Evolutionary conservation across 1,284 basidiomycete genomes (phyloP), one percentile per base, ranked within the genome.

Genomic region (Naganishia sp.): DNA sequence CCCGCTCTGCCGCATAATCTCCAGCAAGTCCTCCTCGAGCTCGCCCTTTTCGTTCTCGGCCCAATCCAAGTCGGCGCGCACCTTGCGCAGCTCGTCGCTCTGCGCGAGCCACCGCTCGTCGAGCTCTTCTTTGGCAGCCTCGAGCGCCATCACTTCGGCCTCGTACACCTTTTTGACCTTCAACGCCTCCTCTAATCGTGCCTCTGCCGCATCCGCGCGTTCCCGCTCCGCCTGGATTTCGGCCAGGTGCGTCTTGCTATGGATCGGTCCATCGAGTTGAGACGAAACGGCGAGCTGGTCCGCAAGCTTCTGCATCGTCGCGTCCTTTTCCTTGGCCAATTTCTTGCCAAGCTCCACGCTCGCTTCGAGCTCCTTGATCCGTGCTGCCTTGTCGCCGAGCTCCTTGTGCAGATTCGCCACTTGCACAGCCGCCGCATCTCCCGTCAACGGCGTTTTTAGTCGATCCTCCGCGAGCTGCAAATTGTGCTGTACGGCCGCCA

Each of bases 51-150:
- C 47, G 32, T 25, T 50, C 31, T 61, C 57, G 18, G 57, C 57
- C 57, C 57, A 61, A 1, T 31, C 32, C n/a, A 61, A 21, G 39
- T 61, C 57, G 9, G 35, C 35, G 31, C 25, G 25, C 21, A 50
- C 57, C n/a, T 32, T 41, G 35, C 43, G 25, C 11, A 51, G 47
- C 32, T 51, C 7, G 25, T 61, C 57, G 5, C 57, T 46, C 2
- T 50, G 57, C 5, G 32, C 57, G 21, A 61, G 57, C 57, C 49
- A 39, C 23, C 50, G 47, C 3, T 23, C 25, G 15, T 61, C 57
- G 47, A 61, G 49, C 0, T 39, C 57, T 7, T 61, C 39, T 15
- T 61, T 61, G 25, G 57, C 47, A 13, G n/a, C 25, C n/a, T 61
- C 57, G 17, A 50, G 57, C 7, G 45, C 47, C 35, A 35, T 31